A percentile compares a stretch with the other conserved stretches of the same genome.
Evolutionary conservation across 2,329 filamentous ascomycete genomes (phyloP).

Genomic region (Leptographium procerum): DNA sequence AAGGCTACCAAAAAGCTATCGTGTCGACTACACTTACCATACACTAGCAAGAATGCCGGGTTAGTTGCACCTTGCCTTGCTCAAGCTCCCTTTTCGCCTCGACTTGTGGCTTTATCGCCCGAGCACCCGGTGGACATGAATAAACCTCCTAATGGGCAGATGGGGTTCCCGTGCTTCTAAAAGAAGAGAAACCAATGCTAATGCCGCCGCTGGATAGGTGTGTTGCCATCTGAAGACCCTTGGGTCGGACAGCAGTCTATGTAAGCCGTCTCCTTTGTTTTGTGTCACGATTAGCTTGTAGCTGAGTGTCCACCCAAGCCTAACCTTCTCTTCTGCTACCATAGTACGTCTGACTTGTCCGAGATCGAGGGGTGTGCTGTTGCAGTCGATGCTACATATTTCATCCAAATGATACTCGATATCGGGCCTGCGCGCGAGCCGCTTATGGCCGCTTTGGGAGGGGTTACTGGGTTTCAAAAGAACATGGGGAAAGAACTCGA

Average conservation of each 20-base stretch:
- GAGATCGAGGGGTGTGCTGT: constrained; percentile 65
- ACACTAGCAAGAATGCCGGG: not conserved
- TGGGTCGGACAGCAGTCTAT: constrained; percentile 17
- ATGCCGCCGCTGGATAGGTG: not conserved
- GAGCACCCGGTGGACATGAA: not conserved
- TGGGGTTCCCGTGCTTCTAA: too few species aligned
- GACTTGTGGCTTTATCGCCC: too few species aligned
- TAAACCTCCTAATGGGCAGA: too few species aligned
- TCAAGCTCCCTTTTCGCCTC: not conserved
- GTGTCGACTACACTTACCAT: not conserved
- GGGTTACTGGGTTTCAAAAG: constrained; percentile 66
- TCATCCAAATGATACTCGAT: constrained; percentile 68
- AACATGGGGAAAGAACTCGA: constrained; percentile 70
- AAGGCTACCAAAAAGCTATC: not conserved
- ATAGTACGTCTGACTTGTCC: constrained; percentile 49
- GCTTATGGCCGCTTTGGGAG: constrained; percentile 79
- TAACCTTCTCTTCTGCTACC: too few species aligned
- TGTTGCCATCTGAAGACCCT: constrained; percentile 9
- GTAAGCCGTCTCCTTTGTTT: constrained; percentile 14
- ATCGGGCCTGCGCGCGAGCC: constrained; percentile 66
- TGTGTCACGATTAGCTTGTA: not conserved
- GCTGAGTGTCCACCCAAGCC: not conserved
- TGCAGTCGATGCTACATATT: constrained; percentile 83
- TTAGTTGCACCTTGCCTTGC: not conserved
- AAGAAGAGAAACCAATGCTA: not conserved